Base-by-base conservation (phyloP, 1,284 basidiomycete genomes). In the Lentinus polychrous region DNA sequence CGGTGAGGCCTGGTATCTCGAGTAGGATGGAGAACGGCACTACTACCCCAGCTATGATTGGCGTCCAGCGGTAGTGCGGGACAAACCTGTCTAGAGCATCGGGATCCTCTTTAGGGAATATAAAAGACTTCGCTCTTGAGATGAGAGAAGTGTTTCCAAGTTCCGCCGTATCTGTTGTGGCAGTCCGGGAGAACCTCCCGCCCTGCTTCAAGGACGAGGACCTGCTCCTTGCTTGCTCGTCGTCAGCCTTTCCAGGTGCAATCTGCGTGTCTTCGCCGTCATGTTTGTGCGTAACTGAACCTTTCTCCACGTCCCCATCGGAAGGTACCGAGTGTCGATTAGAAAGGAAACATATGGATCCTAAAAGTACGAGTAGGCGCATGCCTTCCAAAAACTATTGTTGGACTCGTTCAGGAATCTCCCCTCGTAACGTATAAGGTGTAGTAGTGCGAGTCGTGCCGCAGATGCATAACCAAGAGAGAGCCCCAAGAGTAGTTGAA, bases 11-110 rank as follows among this genome's bases (percentile, higher is more conserved):
- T 0, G 87, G 88, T 39, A 91, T 86, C 58, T 88, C 87, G 23
- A 93, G 72, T 15, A 93, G 71, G 50, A 93, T 88, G 12, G 80
- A 76, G 57, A 91, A 88, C 0, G 88, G 88, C 15, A 89, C 80
- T 31, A 83, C 58, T 14, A 87, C 68, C 7, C 87, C 88, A 8
- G 81, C 79, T 17, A 89, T 52, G 46, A 90, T 83, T 0, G 86
- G 87, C 3, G 78, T 67, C 50, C 64, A 66, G 12, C 83, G 79
- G 56, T 82, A 81, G 43, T 68, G 65, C 15, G 73, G 71, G 0
- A 60, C 49, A 42, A 58, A 58, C 17, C 45, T 51, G 32, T 60
- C 62, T 3, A 62, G 34, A 32, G 55, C 54, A 2, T 52, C 48
- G 33, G 50, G 44, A 20, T 58, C 53, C 10, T 57, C 56, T 8